phyloP scores from a whole-genome alignment of 768 basidiomycete species.

The button mushroom (Agaricus bisporus) region DNA sequence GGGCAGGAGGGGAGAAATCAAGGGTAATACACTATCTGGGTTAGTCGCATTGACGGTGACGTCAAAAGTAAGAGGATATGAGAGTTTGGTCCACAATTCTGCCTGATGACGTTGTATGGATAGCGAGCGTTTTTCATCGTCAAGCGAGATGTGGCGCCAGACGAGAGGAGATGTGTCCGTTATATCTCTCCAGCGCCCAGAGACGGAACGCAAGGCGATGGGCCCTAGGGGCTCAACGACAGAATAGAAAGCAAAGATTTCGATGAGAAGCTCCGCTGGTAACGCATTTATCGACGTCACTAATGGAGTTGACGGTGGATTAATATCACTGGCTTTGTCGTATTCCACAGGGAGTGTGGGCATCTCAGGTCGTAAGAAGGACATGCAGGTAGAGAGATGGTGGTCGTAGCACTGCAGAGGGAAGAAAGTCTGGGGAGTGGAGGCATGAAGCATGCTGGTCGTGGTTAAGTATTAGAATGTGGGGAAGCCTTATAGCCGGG shows the following conservation, averaged over 20 bases:
- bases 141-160: constrained; percentile 55
- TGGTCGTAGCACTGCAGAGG: background rate
- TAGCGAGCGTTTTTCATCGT: constrained; percentile 34
- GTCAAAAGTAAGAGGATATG: constrained; percentile 47
- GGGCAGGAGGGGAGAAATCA: constrained; percentile 58
- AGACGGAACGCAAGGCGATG: constrained; percentile 47
- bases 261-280: constrained; percentile 57
- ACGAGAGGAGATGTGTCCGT: constrained; percentile 46
- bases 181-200: constrained; percentile 51
- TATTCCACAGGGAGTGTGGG: background rate
- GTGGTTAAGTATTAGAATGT: background rate
- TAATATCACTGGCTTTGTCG: background rate
- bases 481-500: background rate
- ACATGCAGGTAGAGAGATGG: background rate
- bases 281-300: constrained; percentile 25
- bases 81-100: constrained; percentile 46
- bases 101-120: constrained; percentile 33
- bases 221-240: constrained; percentile 41
- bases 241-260: constrained; percentile 48
- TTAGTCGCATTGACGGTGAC: constrained; percentile 44
- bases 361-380: background rate
- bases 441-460: background rate
- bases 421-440: background rate
- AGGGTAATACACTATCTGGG: constrained; percentile 49
- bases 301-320: background rate